Evolutionary conservation across 1,139 yeast genomes (phyloP), one percentile per base, ranked within the genome.

Genomic region (Zygoascus sp.): DNA sequence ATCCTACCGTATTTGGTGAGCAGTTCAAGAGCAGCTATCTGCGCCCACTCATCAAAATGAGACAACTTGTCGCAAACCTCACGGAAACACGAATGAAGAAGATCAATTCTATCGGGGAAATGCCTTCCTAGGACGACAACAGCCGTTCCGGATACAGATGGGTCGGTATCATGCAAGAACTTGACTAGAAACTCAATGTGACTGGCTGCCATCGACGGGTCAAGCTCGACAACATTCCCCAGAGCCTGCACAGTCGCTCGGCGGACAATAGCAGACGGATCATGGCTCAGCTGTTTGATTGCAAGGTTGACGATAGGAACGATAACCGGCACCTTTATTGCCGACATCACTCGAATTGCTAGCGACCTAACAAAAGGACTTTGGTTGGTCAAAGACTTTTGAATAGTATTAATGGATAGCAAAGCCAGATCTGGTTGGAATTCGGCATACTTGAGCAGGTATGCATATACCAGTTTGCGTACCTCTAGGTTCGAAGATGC

Each of bases 381-480:
- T 53, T 80, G 78, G 58, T 89, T 96, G 20, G 75, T 73, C 36
- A 92, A 68, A 1, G 87, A 75, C 63, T 86, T 88, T 63, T 94
- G 98, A 42, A 94, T 85, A 0, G 97, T 86, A 65, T 94, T 94
- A 57, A 94, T 85, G 0, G 96, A 81, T 44, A 94, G 71, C 27
- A 94, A 73, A 0, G 97, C 95, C 15, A 88, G 75, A 63, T 90
- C 96, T 4, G 95, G 96, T 57, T 88, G 92, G 43, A 75, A 69
- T 53, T 87, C 95, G 11, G 96, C 95, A 63, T 80, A 90, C 46
- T 86, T 75, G 25, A 82, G 70, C 45, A 92, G 68, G 58, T 88
- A 89, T 0, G 84, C 74, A 64, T 88, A 81, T 4, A 92, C 96
- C 62, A 92, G 72, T 57, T 83, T 81, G 52, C 87, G 78, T 38